Evolutionary conservation across 2,329 filamentous ascomycete genomes (phyloP), one percentile per base, ranked within the genome.

Genomic region (Beauveria medogensis): DNA sequence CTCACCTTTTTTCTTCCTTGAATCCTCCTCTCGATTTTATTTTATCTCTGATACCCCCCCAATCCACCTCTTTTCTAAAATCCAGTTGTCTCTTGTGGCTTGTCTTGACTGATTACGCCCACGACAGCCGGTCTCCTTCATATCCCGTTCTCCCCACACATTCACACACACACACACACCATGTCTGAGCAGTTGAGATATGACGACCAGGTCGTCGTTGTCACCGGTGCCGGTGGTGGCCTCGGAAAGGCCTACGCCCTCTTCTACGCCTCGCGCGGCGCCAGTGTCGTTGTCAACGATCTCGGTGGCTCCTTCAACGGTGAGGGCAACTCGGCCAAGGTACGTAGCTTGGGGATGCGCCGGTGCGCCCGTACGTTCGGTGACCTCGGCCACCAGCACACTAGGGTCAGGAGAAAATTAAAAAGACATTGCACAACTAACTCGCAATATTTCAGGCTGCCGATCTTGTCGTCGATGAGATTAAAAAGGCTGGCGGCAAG

Each of bases 281-380:
- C 92, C 68, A 95, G 89, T 75, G 90, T 96, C 68, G 93, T 99
- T 53, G 94, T 99, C 69, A 99, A 99, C 75, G 94, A 99, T 73
- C 83, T 97, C 56, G 94, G 94, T 64, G 91, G 85, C 55, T 94
- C 92, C 52, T 92, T 94, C 82, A 93, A 94, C 77, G 93, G 94
- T 68, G 92, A 97, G 78, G 93, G 92, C 63, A 86, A 82, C 68
- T 93, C 90, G 47, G 86, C 85, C 74, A 95, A 91, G 85, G 92
- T 96, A 77, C 67, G 79, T 64, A 16, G 18, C 28, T 22, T 43
- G 18, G 40, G 26, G 54, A 43, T 14, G 47, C 30, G 54, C 30
- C 7, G 43, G 28, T 18, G 43, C 43, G 28, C 41, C 54, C 43
- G 51, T 37, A 54, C 24, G 8, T 18, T 8, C 41, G 16, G 46